phyloP scores from a whole-genome alignment of 2,329 filamentous ascomycete genomes.

The Fusarium setosum region DNA sequence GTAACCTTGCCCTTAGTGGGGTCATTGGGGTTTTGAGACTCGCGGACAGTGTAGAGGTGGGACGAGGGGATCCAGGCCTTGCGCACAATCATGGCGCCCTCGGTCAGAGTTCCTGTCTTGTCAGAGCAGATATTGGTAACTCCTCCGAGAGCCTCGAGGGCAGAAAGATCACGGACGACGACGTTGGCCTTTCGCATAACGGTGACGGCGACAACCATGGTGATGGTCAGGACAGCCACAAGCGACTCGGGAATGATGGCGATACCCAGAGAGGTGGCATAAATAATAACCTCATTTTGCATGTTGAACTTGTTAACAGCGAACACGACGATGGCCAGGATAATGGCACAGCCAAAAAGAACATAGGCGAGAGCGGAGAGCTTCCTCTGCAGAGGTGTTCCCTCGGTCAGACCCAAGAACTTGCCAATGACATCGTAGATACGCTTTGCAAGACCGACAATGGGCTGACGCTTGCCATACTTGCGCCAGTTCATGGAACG shows the following conservation, averaged over 20 bases:
- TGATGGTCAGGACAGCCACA: conserved; percentile 77
- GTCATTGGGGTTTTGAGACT: conserved; percentile 70
- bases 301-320: conserved; percentile 65
- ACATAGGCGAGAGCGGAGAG: conserved; percentile 81
- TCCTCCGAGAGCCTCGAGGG: conserved; percentile 75
- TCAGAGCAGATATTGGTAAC: conserved; percentile 81
- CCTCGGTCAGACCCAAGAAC: conserved; percentile 71
- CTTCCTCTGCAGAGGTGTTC: conserved; percentile 83
- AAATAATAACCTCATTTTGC: conserved; percentile 65
- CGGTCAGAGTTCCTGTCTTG: conserved; percentile 77
- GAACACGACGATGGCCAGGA: conserved; percentile 69
- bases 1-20: conserved; percentile 69
- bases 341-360: conserved; percentile 76
- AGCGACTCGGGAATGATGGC: conserved; percentile 74
- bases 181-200: conserved; percentile 74
- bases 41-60: conserved; percentile 68
- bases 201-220: conserved; percentile 74
- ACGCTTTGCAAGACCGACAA: conserved; percentile 59
- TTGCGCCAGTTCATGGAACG: conserved; percentile 65
- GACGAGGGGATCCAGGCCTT: conserved; percentile 73
- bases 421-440: conserved; percentile 63
- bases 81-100: conserved; percentile 76
- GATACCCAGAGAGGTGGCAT: conserved; percentile 68
- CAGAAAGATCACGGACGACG: conserved; percentile 73
- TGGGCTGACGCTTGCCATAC: conserved; percentile 62